Evolutionary conservation across 495 filamentous ascomycete species (phyloP), one percentile per base, ranked within the genome.

Genomic region (Thermochaetoides thermophila): DNA sequence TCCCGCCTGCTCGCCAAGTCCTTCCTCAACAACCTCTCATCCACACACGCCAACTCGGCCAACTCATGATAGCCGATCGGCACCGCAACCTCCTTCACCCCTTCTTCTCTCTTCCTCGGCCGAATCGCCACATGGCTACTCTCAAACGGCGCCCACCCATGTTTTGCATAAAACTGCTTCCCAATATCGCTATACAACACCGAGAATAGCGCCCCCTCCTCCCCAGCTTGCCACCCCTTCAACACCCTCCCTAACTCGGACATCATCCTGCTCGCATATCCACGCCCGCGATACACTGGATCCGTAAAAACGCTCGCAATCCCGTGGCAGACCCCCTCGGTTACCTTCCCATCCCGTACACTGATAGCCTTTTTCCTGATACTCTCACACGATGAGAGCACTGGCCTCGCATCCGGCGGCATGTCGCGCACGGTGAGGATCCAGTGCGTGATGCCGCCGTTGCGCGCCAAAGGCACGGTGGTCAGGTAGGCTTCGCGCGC

Each of bases 121-220:
- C 66, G 53, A 26, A 91, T 68, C 17, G 66, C 52, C 33, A 87
- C 67, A 39, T 93, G 87, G 11, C 66, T 60, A 18, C 78, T 84
- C 7, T 59, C 56, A 44, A 76, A 86, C 0, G 78, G 66, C 32
- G 68, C 56, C 89, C 89, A 97, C 17, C 85, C 89, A 40, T 71
- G 68, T 31, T 64, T 68, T 6, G 83, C 69, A 53, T 95, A 97
- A 55, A 91, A 95, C n/a, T 55, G 55, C 63, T 91, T 93, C 3
- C 89, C 89, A 45, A 97, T 94, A 53, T 97, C 89, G 7, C 86
- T 95, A 56, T 78, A 97, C 20, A 97, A 56, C 16, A 87, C 71
- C 7, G 77, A 78, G 48, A 81, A 84, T 13, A 73, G 37, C 10
- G 55, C 4, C 1, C 14, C 53, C 8, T 2, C 8, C 7, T 26